A percentile compares a stretch with the other conserved stretches of the same genome.
Evolutionary conservation across 495 filamentous ascomycete genomes (phyloP).

Genomic region (Penicillium egyptiacum): DNA sequence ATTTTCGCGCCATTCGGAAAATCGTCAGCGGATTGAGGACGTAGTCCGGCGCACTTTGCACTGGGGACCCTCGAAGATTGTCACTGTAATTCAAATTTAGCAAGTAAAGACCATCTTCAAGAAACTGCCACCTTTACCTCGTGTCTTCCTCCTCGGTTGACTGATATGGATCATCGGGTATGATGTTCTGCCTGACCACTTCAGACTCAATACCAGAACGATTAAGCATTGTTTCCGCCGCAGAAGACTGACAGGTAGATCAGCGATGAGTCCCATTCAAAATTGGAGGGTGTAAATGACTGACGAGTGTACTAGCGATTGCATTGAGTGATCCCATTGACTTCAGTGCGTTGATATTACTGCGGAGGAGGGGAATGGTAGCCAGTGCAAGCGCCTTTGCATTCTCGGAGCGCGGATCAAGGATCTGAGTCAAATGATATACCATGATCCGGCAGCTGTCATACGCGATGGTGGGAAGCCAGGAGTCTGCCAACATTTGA

Average conservation of each 20-base stretch:
- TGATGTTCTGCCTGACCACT: slow-evolving; percentile 25
- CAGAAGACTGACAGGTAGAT: slow-evolving; percentile 15
- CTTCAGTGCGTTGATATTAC: slow-evolving; percentile 30
- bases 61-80: slow-evolving; percentile 23
- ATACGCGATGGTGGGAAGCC: slow-evolving; percentile 37
- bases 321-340: slow-evolving; percentile 28
- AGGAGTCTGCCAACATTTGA: slow-evolving; percentile 32
- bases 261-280: not conserved
- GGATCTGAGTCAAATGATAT: slow-evolving; percentile 35
- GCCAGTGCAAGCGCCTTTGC: slow-evolving; percentile 23
- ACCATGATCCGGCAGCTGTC: slow-evolving; percentile 38
- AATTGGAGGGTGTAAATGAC: not conserved
- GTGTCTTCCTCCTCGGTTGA: slow-evolving; percentile 18
- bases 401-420: slow-evolving; percentile 25
- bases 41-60: slow-evolving; percentile 35
- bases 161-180: slow-evolving; percentile 35
- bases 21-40: slow-evolving; percentile 35
- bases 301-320: slow-evolving; percentile 26
- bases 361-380: slow-evolving; percentile 27
- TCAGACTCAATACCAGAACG: slow-evolving; percentile 33
- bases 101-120: not conserved
- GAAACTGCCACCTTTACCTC: slow-evolving; percentile 9
- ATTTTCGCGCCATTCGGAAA: slow-evolving; percentile 35
- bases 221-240: slow-evolving; percentile 34
- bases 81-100: slow-evolving; percentile 5